Evolutionary conservation across 2,329 filamentous ascomycete genomes (phyloP).

Genomic region (Trichoderma hamatum): DNA sequence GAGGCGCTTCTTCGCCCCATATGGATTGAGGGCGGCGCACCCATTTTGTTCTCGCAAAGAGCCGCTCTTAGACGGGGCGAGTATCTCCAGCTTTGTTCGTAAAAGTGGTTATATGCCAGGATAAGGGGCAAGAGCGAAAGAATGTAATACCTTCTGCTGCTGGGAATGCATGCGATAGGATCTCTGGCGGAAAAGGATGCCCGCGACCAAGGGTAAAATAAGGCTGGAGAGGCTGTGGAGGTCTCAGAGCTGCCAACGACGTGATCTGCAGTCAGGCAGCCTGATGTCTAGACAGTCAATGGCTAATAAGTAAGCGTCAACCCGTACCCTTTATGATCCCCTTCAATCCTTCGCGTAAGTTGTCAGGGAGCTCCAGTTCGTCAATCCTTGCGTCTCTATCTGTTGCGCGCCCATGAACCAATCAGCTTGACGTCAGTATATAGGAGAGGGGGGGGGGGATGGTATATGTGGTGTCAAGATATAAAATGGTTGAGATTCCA

Average conservation of each 20-base stretch:
- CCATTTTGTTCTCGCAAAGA: neutral
- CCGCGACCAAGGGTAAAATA: neutral
- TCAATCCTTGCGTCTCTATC: neutral
- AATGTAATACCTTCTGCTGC: constrained; percentile 37
- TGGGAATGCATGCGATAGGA: constrained; percentile 39
- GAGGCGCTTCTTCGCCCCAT: neutral
- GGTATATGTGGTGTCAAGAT: neutral
- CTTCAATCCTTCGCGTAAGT: constrained; percentile 19
- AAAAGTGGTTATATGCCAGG: neutral
- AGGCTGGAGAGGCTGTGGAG: neutral
- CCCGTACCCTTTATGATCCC: neutral
- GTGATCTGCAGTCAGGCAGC: constrained; percentile 4
- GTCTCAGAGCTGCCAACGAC: neutral
- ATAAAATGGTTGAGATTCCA: too few species aligned
- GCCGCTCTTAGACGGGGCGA: neutral
- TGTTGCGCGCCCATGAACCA: neutral
- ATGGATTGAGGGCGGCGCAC: neutral
- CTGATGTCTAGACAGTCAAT: neutral
- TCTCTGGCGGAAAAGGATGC: constrained; percentile 18
- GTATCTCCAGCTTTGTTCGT: neutral
- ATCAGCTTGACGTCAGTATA: neutral
- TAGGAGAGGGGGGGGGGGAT: neutral
- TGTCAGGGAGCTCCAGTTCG: neutral
- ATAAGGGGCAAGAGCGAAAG: neutral
- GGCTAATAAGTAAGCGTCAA: neutral